These are phyloP conservation scores for Zoysia japonica DNA, from an alignment of 176 grass and related monocot species.

Conservation along the genomic window DNA sequence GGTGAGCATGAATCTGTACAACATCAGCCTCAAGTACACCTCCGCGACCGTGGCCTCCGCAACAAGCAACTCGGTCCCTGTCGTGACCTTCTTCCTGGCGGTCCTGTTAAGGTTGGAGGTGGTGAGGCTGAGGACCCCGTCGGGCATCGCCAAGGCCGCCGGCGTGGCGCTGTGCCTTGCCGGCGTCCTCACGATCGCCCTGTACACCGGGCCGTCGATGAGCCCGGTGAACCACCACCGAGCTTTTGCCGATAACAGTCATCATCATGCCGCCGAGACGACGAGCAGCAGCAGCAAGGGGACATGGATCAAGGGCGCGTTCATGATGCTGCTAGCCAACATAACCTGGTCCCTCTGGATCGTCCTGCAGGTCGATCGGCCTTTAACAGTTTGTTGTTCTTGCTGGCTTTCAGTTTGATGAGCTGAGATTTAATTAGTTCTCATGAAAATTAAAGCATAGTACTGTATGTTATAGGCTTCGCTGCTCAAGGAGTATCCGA, in stretches of 20 bases:
- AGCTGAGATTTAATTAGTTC: neutral
- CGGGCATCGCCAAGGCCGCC: conserved; percentile 48
- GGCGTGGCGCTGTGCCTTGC: conserved; percentile 53
- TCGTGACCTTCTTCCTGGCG: conserved; percentile 67
- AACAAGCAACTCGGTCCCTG: conserved; percentile 52
- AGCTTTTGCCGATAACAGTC: conserved; percentile 4
- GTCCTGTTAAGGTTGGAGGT: conserved; percentile 59
- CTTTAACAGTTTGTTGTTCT: neutral
- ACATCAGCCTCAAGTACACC: conserved; percentile 64
- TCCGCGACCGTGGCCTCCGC: conserved; percentile 61
- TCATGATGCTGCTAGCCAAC: conserved; percentile 50
- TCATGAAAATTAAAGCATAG: neutral
- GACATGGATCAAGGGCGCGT: conserved; percentile 63
- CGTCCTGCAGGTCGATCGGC: conserved; percentile 51
- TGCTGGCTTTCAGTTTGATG: neutral
- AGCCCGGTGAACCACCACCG: conserved; percentile 51
- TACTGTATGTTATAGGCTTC: conserved; percentile 10
- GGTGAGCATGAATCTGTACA: conserved; percentile 51
- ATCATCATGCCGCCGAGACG: neutral
- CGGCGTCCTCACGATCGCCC: conserved; percentile 59
- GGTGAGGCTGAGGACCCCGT: conserved; percentile 36
- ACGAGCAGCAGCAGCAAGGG: neutral
- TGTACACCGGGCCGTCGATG: conserved; percentile 66
- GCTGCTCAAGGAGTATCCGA: conserved; percentile 72
- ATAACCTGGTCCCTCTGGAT: conserved; percentile 68